Evolutionary conservation across 768 basidiomycete species (phyloP).

Genomic region (Panaeolus papilionaceus): DNA sequence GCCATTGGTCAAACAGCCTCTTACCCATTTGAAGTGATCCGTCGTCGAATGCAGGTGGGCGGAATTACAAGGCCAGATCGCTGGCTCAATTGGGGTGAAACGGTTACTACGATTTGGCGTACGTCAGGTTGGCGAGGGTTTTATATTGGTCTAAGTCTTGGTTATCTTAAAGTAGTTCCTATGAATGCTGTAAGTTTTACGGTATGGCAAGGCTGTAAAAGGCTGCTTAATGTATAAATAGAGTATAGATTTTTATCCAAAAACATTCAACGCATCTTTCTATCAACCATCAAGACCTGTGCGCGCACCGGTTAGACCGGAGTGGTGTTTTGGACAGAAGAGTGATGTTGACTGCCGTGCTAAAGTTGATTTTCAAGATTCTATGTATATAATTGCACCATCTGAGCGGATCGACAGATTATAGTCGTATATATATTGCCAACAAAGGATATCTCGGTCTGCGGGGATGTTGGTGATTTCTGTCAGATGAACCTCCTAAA

Average conservation of each 20-base stretch:
- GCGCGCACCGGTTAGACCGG: neutral
- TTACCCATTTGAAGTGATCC: slow-evolving; percentile 94
- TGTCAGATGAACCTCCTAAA: slow-evolving; percentile 9
- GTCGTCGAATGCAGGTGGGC: slow-evolving; percentile 95
- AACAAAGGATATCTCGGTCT: neutral
- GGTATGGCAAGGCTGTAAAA: slow-evolving; percentile 86
- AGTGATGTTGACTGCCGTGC: neutral
- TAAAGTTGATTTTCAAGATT: neutral
- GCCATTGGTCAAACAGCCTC: slow-evolving; percentile 86
- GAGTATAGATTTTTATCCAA: neutral
- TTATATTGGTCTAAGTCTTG: slow-evolving; percentile 89
- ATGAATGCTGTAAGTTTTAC: slow-evolving; percentile 95
- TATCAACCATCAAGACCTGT: neutral
- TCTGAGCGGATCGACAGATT: slow-evolving; percentile 7
- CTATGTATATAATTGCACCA: neutral
- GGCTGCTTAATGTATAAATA: slow-evolving; percentile 50
- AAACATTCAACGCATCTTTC: neutral
- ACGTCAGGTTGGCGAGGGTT: slow-evolving; percentile 85
- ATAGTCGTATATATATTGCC: neutral
- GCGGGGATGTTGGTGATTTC: slow-evolving; percentile 6
- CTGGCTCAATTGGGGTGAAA: slow-evolving; percentile 84
- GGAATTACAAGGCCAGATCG: slow-evolving; percentile 79
- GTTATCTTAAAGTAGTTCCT: slow-evolving; percentile 93
- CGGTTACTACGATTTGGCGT: slow-evolving; percentile 67
- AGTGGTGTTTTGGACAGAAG: neutral